A percentile compares a stretch with the other conserved stretches of the same genome.
These are phyloP conservation scores for Trichoderma harzianum DNA, from an alignment of 2,329 filamentous ascomycete genomes.

Conservation along the genomic window DNA sequence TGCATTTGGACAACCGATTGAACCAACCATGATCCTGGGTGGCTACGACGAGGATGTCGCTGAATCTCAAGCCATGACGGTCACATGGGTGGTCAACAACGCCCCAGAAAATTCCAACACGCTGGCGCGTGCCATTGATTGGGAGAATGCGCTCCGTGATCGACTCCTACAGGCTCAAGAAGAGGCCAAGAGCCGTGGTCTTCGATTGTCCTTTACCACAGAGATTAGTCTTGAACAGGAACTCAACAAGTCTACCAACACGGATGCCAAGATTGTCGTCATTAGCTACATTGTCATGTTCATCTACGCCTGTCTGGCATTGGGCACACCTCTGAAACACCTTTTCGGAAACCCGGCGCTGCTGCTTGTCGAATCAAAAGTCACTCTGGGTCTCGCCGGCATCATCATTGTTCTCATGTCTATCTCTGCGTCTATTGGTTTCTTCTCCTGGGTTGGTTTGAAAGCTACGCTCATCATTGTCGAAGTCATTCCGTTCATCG, in stretches of 20 bases:
- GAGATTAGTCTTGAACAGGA: slow-evolving; percentile 95
- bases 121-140: slow-evolving; percentile 76
- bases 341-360: slow-evolving; percentile 78
- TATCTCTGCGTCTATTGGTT: slow-evolving; percentile 87
- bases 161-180: slow-evolving; percentile 73
- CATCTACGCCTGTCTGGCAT: slow-evolving; percentile 86
- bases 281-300: slow-evolving; percentile 99
- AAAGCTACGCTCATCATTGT: slow-evolving; percentile 97
- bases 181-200: slow-evolving; percentile 72
- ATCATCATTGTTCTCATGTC: slow-evolving; percentile 98
- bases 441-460: slow-evolving; percentile 88
- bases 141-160: slow-evolving; percentile 75
- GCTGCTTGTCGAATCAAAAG: slow-evolving; percentile 91
- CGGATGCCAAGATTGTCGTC: slow-evolving; percentile 92
- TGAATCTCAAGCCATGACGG: slow-evolving; percentile 75
- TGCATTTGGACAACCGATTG: slow-evolving; percentile 82
- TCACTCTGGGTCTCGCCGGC: slow-evolving; percentile 88
- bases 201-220: slow-evolving; percentile 89
- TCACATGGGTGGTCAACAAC: slow-evolving; percentile 95
- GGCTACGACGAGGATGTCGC: slow-evolving; percentile 68
- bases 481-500: slow-evolving; percentile 96
- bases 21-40: slow-evolving; percentile 80
- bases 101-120: slow-evolving; percentile 68
- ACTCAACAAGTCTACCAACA: slow-evolving; percentile 96
- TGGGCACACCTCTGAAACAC: slow-evolving; percentile 80